Percentiles rank a stretch among this genome's conserved stretches.
Evolutionary conservation across 805 yeast genomes (phyloP).

Genomic region (Lipomyces anomalus): DNA sequence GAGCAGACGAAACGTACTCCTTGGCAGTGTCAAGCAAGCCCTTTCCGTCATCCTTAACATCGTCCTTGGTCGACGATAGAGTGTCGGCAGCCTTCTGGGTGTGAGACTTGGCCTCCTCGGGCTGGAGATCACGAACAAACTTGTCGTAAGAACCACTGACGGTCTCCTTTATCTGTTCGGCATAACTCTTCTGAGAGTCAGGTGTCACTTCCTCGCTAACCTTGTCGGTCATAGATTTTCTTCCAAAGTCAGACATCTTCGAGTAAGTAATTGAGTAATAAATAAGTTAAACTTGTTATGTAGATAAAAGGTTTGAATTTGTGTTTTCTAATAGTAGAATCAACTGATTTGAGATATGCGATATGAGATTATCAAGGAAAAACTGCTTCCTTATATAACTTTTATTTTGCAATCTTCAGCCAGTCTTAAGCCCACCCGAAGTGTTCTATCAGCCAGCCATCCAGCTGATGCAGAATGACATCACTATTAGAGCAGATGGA

Average conservation of each 20-base stretch:
- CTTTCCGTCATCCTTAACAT: constrained; percentile 31
- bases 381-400: no score
- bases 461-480: no score
- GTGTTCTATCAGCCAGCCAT: no score
- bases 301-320: no score
- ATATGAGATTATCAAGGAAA: no score
- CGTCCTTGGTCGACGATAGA: constrained; percentile 47
- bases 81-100: constrained; percentile 65
- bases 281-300: no score
- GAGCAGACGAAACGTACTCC: constrained; percentile 26
- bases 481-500: no score
- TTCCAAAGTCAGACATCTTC: constrained; percentile 44
- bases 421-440: no score
- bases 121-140: constrained; percentile 52
- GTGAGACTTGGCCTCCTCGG: constrained; percentile 62
- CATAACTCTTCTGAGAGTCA: constrained; percentile 57
- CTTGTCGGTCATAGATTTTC: constrained; percentile 73
- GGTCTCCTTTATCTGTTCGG: constrained; percentile 64
- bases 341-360: no score
- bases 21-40: constrained; percentile 29
- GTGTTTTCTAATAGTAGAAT: no score
- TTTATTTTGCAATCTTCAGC: no score
- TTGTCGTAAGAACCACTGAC: constrained; percentile 64
- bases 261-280: no score
- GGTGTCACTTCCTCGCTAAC: constrained; percentile 63